These are phyloP conservation scores for Alloascoidea hylecoeti DNA, from an alignment of 805 yeast genomes.

Conservation along the genomic window DNA sequence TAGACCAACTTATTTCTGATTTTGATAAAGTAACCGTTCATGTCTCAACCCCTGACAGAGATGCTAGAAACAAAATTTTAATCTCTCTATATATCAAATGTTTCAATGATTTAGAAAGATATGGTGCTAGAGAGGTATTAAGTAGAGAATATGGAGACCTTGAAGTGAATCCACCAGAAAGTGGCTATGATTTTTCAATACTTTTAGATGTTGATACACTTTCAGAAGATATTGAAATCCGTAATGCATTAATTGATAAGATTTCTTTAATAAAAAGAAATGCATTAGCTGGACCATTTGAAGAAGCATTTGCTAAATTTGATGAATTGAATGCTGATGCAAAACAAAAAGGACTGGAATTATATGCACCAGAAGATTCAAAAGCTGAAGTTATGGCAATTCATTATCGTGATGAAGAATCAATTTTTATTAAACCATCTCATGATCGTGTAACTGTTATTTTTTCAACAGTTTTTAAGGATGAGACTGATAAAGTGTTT, in stretches of 20 bases:
- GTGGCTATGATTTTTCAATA: slow-evolving; percentile 72
- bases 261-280: slow-evolving; percentile 72
- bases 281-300: slow-evolving; percentile 87
- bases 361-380: slow-evolving; percentile 24
- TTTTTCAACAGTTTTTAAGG: slow-evolving; percentile 87
- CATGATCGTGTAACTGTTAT: slow-evolving; percentile 95
- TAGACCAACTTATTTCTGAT: slow-evolving; percentile 86
- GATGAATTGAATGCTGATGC: slow-evolving; percentile 41
- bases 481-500: slow-evolving; percentile 88
- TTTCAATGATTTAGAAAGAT: slow-evolving; percentile 55
- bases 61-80: slow-evolving; percentile 46
- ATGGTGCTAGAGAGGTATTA: slow-evolving; percentile 31
- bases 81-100: slow-evolving; percentile 65
- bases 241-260: slow-evolving; percentile 38
- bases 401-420: slow-evolving; percentile 86
- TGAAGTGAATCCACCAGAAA: slow-evolving; percentile 37
- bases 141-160: slow-evolving; percentile 38
- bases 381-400: slow-evolving; percentile 49
- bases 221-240: slow-evolving; percentile 27
- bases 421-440: slow-evolving; percentile 81
- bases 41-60: slow-evolving; percentile 82
- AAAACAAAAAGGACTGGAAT: slow-evolving; percentile 19
- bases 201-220: slow-evolving; percentile 42
- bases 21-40: slow-evolving; percentile 94
- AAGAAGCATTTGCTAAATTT: slow-evolving; percentile 70